Conservation (phyloP, 2,329 filamentous ascomycete genomes). For the Cordyceps javanica region DNA sequence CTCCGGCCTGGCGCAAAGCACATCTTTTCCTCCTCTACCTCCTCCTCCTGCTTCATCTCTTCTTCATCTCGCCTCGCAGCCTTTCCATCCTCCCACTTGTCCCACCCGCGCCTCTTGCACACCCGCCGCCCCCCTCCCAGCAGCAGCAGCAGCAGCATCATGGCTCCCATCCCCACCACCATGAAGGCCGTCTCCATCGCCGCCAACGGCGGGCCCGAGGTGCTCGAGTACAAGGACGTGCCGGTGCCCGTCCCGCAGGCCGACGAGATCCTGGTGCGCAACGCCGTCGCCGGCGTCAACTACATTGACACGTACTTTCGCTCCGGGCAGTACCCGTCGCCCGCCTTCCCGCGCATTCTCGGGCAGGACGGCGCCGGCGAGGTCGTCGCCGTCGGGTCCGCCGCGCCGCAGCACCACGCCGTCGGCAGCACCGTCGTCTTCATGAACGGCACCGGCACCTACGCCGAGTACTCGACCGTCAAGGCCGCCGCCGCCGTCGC, state of each 20-base stretch:
- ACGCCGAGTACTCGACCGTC: constrained; percentile 51
- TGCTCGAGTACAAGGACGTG: constrained; percentile 64
- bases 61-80: no score
- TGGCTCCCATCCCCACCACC: constrained; percentile 68
- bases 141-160: constrained; percentile 25
- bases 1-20: not conserved
- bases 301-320: constrained; percentile 93
- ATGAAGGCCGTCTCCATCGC: constrained; percentile 63
- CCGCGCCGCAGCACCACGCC: constrained; percentile 49
- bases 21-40: not conserved
- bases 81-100: not conserved
- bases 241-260: constrained; percentile 56
- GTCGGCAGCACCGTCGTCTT: constrained; percentile 68
- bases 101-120: not conserved
- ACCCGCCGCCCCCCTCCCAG: not conserved
- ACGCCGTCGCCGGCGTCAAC: constrained; percentile 75
- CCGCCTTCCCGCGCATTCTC: constrained; percentile 64
- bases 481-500: constrained; percentile 49
- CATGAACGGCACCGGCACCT: constrained; percentile 43
- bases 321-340: constrained; percentile 67
- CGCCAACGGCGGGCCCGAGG: constrained; percentile 60
- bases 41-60: not conserved
- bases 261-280: constrained; percentile 74
- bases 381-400: constrained; percentile 52
- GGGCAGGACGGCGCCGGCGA: constrained; percentile 75